Evolutionary conservation across 257 asterid genomes (phyloP), one percentile per base, ranked within the genome.

Genomic region (Cordia subcordata): DNA sequence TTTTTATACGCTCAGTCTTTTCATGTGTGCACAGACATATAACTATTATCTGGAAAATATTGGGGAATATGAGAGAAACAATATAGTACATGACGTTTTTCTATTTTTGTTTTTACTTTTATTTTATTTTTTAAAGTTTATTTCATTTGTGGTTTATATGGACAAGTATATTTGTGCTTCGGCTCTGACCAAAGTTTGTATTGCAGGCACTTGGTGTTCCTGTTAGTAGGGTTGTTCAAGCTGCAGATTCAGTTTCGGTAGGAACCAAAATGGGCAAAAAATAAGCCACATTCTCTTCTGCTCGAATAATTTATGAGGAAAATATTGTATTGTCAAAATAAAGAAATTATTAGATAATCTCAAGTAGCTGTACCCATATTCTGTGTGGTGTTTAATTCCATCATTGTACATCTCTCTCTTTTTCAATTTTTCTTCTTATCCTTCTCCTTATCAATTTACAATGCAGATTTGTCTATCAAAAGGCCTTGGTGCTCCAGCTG

Each of bases 401-500:
- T 27, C 6, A 27, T 6, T 27, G 6, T 27, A 27, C 6, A 27
- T 53, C 57, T 32, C 19, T 5, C n/a, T 38, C 58, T 45, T 54
- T 32, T 44, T 52, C 23, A 15, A 35, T 55, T 33, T 53, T 60
- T 13, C 8, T 44, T 27, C 35, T 27, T 27, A 27, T 27, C 35
- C 35, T 6, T 6, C 35, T 27, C 35, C 6, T 27, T 27, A 27
- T 27, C 61, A 27, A 12, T 55, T 46, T 74, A 39, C 10, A 54
- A 54, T 69, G 68, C 72, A 93, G 97, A 89, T 94, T 23, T 93
- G 99, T 74, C 81, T 93, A 38, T 89, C 99, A 8, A 93, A 93
- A 81, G 99, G 97, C 62, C 86, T 93, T 23, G 99, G 99, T 49
- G 97, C 99, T 49, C 99, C 99, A n/a, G 97, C 82, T 37, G 99